phyloP scores from a whole-genome alignment of 2,329 filamentous ascomycete species.

The Beauveria sp. region DNA sequence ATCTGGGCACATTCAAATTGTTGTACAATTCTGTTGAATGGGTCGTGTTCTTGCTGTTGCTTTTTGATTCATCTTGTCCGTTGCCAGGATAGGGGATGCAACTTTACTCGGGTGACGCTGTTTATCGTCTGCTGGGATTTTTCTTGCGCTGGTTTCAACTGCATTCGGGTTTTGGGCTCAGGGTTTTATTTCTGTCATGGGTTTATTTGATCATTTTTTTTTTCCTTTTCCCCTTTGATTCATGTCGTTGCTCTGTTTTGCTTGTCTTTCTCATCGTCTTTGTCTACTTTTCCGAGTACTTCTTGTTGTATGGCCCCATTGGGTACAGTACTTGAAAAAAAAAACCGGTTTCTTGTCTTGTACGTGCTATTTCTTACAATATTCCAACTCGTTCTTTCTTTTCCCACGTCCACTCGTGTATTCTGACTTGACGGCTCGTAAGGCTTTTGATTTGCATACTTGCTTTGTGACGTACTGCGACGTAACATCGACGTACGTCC shows the following conservation, averaged over 20 bases:
- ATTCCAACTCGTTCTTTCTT: not conserved
- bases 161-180: constrained; percentile 9
- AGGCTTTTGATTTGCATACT: no score
- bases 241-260: not conserved
- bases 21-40: constrained; percentile 12
- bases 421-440: no score
- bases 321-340: not conserved
- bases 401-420: not conserved
- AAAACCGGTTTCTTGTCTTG: constrained; percentile 14
- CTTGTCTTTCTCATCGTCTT: not conserved
- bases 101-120: not conserved
- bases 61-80: not conserved
- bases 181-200: constrained; percentile 7
- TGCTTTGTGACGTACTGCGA: no score
- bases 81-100: no score
- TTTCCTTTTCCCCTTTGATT: not conserved
- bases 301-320: constrained; percentile 10
- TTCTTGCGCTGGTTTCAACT: not conserved
- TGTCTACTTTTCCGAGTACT: constrained; percentile 12
- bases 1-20: constrained; percentile 11
- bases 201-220: constrained; percentile 12
- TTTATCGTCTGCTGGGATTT: no score
- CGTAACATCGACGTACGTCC: no score
- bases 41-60: not conserved
- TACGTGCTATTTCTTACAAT: constrained; percentile 4